These are phyloP conservation scores for Saturnispora bothae DNA, from an alignment of 805 yeast species.

Conservation along the genomic window DNA sequence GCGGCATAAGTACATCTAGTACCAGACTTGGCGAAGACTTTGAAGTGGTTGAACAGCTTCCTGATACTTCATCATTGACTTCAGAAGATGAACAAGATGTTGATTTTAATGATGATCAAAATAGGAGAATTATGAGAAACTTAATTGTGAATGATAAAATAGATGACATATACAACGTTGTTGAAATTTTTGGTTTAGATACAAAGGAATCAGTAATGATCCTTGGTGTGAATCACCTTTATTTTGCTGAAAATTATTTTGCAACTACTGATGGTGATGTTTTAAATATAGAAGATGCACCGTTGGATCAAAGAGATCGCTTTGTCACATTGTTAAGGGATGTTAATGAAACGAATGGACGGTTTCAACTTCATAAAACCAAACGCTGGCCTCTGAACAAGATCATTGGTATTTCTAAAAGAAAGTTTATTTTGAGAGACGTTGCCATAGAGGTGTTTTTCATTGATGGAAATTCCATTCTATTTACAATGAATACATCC, in stretches of 20 bases:
- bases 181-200: conserved; percentile 67
- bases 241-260: conserved; percentile 61
- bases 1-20: too few species aligned
- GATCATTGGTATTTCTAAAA: conserved; percentile 54
- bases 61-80: neutral
- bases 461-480: conserved; percentile 57
- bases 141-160: conserved; percentile 63
- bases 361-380: conserved; percentile 32
- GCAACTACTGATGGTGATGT: conserved; percentile 44
- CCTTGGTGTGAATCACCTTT: conserved; percentile 52
- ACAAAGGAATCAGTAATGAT: conserved; percentile 68
- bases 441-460: conserved; percentile 74
- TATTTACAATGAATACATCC: conserved; percentile 52
- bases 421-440: conserved; percentile 70
- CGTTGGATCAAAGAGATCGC: conserved; percentile 51
- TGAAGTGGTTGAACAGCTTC: too few species aligned
- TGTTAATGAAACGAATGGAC: neutral
- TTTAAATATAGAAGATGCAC: conserved; percentile 57
- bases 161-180: conserved; percentile 61
- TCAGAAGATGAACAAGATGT: conserved; percentile 1
- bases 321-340: conserved; percentile 51
- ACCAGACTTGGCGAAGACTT: too few species aligned
- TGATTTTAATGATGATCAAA: conserved; percentile 44
- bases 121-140: conserved; percentile 63
- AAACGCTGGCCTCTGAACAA: conserved; percentile 51